Base-by-base conservation (phyloP, 2,329 filamentous ascomycete species). In the Mollisiaceae sp. region DNA sequence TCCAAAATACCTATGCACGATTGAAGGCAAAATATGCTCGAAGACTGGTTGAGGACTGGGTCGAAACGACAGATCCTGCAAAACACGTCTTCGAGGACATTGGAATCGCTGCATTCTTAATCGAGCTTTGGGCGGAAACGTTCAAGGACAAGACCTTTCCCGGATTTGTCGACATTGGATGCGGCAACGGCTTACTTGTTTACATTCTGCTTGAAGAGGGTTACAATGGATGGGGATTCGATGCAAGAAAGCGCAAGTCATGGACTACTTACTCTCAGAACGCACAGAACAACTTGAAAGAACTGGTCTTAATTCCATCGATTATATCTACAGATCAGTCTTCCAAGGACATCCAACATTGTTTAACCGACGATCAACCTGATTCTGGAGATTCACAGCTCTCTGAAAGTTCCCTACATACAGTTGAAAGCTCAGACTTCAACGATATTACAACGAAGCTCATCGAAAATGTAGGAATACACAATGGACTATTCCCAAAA, bases 1-100 rank as follows among this genome's bases (percentile, higher is more conserved):
- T 96, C 61, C 94, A 98, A 76, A 87, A 94, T 73, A 94, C 90
- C 0, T 98, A 97, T 76, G 84, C 89, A 0, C 82, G 83, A 20
- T 83, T 99, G 8, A 98, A 98, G 79, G 81, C 86, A 61, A 90
- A 86, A 71, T 93, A 98, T 75, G 93, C 92, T 0, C 85, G 86
- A 22, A 74, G 78, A 0, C 80, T 99, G 14, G 89, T 93, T 15
- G 78, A 86, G n/a, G 80, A 79, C 1, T 99, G 94, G 95, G 89
- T 88, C 15, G 95, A 98, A 79, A 85, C 85, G 60, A 98, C 94
- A 0, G 93, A 97, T 75, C 92, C 94, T 0, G 82, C 82, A 18
- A 99, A 98, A 77, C 94, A 98, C 75, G 93, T 98, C 2, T 98
- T 97, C 77, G 95, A 99, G 76, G 94, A 98, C 75, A 80, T 99